phyloP scores from a whole-genome alignment of 148 eudicot species.

The Rhododendron williamsianum region DNA sequence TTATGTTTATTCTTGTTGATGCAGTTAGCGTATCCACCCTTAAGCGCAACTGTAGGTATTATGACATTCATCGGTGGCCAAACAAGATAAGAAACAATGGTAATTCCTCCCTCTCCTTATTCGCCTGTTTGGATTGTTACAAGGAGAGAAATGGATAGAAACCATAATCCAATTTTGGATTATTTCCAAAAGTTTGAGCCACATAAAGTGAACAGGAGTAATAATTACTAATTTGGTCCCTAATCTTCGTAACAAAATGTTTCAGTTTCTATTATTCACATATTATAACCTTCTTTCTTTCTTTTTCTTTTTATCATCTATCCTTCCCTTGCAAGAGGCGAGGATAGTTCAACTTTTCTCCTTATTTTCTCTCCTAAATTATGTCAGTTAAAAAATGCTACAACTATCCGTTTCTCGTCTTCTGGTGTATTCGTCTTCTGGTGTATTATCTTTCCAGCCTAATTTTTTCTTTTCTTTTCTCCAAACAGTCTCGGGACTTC shows the following conservation, averaged over 20 bases:
- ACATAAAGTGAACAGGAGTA: background rate
- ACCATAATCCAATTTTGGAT: background rate
- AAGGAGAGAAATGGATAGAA: background rate
- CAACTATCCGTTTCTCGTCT: slow-evolving; percentile 33
- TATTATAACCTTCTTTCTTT: too few relatives aligned
- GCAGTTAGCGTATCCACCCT: too few relatives aligned
- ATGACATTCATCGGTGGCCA: too few relatives aligned
- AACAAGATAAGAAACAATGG: too few relatives aligned
- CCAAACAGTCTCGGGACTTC: slow-evolving; percentile 32
- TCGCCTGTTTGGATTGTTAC: background rate
- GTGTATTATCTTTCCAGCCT: slow-evolving; percentile 33
- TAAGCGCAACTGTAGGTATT: too few relatives aligned
- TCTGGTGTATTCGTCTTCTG: slow-evolving; percentile 38
- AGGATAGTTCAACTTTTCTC: too few relatives aligned
- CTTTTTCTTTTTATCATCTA: too few relatives aligned
- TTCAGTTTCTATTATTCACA: background rate
- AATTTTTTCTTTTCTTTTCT: slow-evolving; percentile 8
- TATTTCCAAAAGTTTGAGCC: background rate
- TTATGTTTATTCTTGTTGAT: too few relatives aligned
- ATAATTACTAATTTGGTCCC: background rate
- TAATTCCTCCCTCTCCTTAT: slow-evolving; percentile 51
- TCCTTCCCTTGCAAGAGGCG: too few relatives aligned
- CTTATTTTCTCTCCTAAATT: too few relatives aligned
- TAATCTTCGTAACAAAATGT: background rate
- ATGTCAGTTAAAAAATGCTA: background rate